A percentile compares a stretch with the other conserved stretches of the same genome.
Evolutionary conservation across 1,284 basidiomycete genomes (phyloP).

Genomic region (Earliella scabrosa): DNA sequence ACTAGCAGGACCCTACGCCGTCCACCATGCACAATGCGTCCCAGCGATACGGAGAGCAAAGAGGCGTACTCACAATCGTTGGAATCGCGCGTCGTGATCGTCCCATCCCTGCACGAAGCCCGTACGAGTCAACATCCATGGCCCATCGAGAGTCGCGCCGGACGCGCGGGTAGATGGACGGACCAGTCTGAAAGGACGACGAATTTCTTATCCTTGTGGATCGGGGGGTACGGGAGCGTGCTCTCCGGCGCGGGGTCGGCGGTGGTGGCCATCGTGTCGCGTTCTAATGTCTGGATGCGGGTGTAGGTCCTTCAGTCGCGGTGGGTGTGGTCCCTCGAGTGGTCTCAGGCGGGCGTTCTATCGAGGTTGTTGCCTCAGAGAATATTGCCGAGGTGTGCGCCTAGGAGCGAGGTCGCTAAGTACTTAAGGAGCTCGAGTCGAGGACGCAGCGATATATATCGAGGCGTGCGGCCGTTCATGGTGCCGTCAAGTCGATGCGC

Average conservation of each 20-base stretch:
- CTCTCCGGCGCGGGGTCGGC: slow-evolving; percentile 50
- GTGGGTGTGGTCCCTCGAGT: too few species aligned
- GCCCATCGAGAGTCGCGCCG: not conserved
- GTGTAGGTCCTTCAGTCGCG: too few species aligned
- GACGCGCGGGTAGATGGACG: slow-evolving; percentile 37
- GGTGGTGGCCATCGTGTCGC: slow-evolving; percentile 7
- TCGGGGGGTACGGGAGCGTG: slow-evolving; percentile 77
- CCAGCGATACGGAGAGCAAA: not conserved
- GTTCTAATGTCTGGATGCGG: too few species aligned
- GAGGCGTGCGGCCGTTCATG: not conserved
- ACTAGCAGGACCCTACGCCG: too few species aligned
- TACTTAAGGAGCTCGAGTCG: not conserved
- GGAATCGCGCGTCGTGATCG: slow-evolving; percentile 88
- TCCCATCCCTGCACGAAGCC: slow-evolving; percentile 74
- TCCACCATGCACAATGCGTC: too few species aligned
- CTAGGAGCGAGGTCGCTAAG: too few species aligned
- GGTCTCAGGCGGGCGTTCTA: too few species aligned
- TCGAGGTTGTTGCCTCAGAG: too few species aligned
- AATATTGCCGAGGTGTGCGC: not conserved
- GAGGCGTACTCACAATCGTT: slow-evolving; percentile 80
- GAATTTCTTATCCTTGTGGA: slow-evolving; percentile 82
- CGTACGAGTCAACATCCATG: slow-evolving; percentile 1
- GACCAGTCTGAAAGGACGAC: slow-evolving; percentile 91
- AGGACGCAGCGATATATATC: not conserved
- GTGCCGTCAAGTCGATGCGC: not conserved